Conservation (phyloP, 495 filamentous ascomycete species). For the Daldinia vernicosa region DNA sequence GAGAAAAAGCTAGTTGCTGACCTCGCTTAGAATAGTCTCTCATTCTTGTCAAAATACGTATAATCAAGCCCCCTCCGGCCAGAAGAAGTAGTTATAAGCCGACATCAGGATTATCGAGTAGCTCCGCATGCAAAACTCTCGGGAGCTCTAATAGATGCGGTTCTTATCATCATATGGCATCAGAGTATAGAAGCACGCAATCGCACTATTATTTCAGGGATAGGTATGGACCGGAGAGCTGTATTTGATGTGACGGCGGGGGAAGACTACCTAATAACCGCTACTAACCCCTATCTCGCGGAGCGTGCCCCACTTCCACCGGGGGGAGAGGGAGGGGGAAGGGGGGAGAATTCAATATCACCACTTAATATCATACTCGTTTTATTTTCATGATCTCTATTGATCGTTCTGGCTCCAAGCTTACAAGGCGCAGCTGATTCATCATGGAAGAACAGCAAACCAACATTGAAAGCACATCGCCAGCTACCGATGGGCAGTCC, state of each 20-base stretch:
- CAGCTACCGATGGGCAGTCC: neutral
- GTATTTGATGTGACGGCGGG: slow-evolving; percentile 25
- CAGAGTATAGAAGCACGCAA: slow-evolving; percentile 22
- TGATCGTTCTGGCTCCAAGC: neutral
- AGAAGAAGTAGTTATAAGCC: neutral
- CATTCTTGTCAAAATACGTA: neutral
- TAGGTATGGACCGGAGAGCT: slow-evolving; percentile 12
- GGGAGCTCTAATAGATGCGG: neutral
- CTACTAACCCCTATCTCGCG: slow-evolving; percentile 4
- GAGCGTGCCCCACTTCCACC: slow-evolving; percentile 10
- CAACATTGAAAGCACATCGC: slow-evolving; percentile 4
- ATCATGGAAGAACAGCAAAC: slow-evolving; percentile 27
- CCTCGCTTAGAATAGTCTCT: neutral
- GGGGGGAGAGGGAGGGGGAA: neutral
- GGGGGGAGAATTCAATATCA: slow-evolving; percentile 10
- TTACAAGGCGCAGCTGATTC: neutral
- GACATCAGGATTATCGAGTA: neutral
- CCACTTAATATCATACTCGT: neutral
- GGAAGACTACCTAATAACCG: slow-evolving; percentile 9
- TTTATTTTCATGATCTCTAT: neutral
- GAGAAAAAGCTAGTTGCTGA: too few relatives aligned
- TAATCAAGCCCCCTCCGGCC: neutral
- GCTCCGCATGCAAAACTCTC: slow-evolving; percentile 4
- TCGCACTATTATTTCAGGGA: slow-evolving; percentile 20
- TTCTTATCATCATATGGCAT: slow-evolving; percentile 27